Evolutionary conservation across 2,329 filamentous ascomycete genomes (phyloP), one percentile per base, ranked within the genome.

Genomic region (Monascus ruber): DNA sequence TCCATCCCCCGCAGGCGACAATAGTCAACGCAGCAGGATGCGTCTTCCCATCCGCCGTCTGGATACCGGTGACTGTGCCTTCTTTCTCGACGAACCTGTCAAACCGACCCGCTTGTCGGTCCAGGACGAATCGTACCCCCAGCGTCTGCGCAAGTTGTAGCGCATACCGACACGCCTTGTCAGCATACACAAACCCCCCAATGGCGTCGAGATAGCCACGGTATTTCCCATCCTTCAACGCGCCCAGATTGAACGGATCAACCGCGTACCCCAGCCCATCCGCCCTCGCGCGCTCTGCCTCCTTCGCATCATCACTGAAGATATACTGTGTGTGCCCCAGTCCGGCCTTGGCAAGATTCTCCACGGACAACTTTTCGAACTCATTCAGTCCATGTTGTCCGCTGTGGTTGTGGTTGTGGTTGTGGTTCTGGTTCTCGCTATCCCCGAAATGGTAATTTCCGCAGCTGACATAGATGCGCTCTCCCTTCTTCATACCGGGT

Each of bases 151-250:
- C 66, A 25, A 68, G 64, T 48, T 71, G 57, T 1, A 71, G 56
- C 0, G 65, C 68, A 37, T 64, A 66, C 0, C 54, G 54, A 40
- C 70, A 73, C 0, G 68, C 66, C 40, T 68, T 69, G 39, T 70
- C 65, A 0, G 70, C 70, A 10, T 62, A 47, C 2, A 62, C 62
- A 25, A 68, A 60, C 3, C 71, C 71, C 9, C 66, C 70, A 0
- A 59, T 66, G 1, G 60, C 64, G 37, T 74, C 71, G 0, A 73
- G 53, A 1, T 71, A 58, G 0, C 64, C 70, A 4, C 59, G 42
- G 26, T 55, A 48, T 4, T 56, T 47, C 5, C 53, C 50, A 24
- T 51, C 47, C 42, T 48, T 35, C 35, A 49, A 42, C 28, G 6
- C 6, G 28, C 28, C 28, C 5, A 56, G 50, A 3, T 48, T 34